Conservation (phyloP, 345 rosid genomes). For the Syzygium aromaticum region DNA sequence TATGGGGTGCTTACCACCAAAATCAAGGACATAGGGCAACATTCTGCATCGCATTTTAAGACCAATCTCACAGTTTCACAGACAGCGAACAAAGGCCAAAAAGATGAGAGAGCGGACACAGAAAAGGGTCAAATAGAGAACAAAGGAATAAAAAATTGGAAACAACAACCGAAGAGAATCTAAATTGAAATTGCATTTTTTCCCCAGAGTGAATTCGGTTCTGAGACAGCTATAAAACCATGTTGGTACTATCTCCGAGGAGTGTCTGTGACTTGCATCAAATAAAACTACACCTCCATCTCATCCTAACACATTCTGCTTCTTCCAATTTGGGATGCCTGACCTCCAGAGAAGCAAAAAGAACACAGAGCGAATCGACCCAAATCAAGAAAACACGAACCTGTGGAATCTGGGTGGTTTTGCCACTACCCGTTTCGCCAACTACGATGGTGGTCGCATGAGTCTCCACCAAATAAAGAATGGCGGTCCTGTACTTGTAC, state of each 20-base stretch:
- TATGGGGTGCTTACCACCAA: not conserved
- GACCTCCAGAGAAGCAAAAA: not conserved
- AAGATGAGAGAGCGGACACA: not conserved
- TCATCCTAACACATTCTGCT: not conserved
- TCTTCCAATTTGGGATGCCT: not conserved
- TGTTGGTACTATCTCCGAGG: not conserved
- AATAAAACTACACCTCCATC: not conserved
- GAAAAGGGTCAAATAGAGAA: not conserved
- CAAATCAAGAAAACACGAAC: constrained; percentile 13
- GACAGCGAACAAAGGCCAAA: not conserved
- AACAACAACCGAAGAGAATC: not conserved
- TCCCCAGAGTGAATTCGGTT: not conserved
- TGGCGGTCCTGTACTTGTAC: constrained; percentile 66
- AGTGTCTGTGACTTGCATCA: not conserved
- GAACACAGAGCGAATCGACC: not conserved
- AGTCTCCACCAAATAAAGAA: constrained; percentile 80
- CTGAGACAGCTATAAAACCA: not conserved
- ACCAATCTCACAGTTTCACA: not conserved
- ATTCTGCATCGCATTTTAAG: not conserved
- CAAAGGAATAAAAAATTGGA: not conserved
- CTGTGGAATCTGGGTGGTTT: constrained; percentile 98
- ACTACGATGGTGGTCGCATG: constrained; percentile 89
- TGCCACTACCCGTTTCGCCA: constrained; percentile 99
- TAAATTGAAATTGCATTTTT: not conserved
- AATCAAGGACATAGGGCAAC: not conserved